Evolutionary conservation across 2,329 filamentous ascomycete species (phyloP).

Genomic region (Torrubiella hemipterigena): DNA sequence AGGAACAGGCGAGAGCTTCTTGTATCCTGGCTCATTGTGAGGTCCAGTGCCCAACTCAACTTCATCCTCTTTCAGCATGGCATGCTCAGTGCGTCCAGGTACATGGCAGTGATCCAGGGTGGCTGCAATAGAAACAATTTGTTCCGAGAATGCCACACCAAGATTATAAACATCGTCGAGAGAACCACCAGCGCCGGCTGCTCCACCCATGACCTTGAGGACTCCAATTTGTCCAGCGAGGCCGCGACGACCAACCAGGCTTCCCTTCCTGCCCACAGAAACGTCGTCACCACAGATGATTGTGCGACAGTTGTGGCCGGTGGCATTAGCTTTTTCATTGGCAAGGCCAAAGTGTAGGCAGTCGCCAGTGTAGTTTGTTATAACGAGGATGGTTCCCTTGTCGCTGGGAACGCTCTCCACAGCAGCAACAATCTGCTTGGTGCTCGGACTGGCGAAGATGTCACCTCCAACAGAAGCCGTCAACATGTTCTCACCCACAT

Average conservation of each 20-base stretch:
- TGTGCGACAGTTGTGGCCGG: constrained; percentile 40
- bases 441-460: constrained; percentile 52
- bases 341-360: constrained; percentile 51
- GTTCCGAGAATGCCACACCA: constrained; percentile 33
- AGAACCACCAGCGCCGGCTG: constrained; percentile 31
- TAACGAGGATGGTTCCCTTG: constrained; percentile 45
- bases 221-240: constrained; percentile 49
- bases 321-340: constrained; percentile 43
- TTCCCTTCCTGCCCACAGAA: constrained; percentile 44
- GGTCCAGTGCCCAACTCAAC: constrained; percentile 55
- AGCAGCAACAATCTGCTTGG: constrained; percentile 49
- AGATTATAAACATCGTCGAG: constrained; percentile 39
- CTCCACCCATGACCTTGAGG: constrained; percentile 43
- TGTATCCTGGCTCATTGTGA: constrained; percentile 54
- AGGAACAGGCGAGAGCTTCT: constrained; percentile 40
- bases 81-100: constrained; percentile 36
- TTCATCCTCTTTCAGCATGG: constrained; percentile 34
- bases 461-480: constrained; percentile 48
- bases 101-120: constrained; percentile 51
- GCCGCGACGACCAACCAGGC: constrained; percentile 48
- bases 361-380: constrained; percentile 55
- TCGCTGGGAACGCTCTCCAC: constrained; percentile 42
- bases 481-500: constrained; percentile 51
- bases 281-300: constrained; percentile 55
- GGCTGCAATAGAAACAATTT: constrained; percentile 44